Conservation (phyloP, 2,329 filamentous ascomycete genomes). For the Aspergillus neoniger region DNA sequence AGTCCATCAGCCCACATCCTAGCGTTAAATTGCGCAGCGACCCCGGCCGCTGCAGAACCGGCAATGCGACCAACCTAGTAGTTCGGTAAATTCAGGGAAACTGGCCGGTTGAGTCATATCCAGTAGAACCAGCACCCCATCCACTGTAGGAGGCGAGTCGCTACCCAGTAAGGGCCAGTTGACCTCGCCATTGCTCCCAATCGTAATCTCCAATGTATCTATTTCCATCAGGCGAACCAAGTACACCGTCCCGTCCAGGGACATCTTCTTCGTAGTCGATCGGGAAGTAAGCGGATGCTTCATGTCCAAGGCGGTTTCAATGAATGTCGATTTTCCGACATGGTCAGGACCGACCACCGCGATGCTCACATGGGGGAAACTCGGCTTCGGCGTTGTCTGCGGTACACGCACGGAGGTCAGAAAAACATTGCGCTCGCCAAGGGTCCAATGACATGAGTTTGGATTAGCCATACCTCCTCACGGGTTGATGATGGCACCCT, state of each 20-base stretch:
- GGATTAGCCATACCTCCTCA: slow-evolving; percentile 25
- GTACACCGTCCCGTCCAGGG: slow-evolving; percentile 57
- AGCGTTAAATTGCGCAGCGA: not conserved
- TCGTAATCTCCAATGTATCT: slow-evolving; percentile 52
- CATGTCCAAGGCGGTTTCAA: slow-evolving; percentile 59
- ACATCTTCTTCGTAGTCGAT: slow-evolving; percentile 56
- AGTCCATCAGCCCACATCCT: slow-evolving; percentile 11
- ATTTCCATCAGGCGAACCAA: slow-evolving; percentile 61
- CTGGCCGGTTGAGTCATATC: slow-evolving; percentile 79
- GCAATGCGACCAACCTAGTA: slow-evolving; percentile 67
- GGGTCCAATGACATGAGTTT: not conserved
- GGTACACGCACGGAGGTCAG: slow-evolving; percentile 14
- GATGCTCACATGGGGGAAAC: slow-evolving; percentile 58
- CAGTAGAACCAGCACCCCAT: slow-evolving; percentile 84
- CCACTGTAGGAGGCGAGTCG: slow-evolving; percentile 72
- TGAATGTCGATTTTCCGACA: slow-evolving; percentile 62
- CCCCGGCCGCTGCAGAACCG: not conserved
- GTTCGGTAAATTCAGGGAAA: slow-evolving; percentile 71
- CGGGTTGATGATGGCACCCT: not conserved
- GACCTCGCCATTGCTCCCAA: slow-evolving; percentile 50
- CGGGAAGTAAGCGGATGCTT: slow-evolving; percentile 44
- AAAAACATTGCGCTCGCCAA: slow-evolving; percentile 1
- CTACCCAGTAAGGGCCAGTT: slow-evolving; percentile 57
- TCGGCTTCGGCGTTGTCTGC: slow-evolving; percentile 30
- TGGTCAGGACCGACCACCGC: slow-evolving; percentile 57